A percentile compares a stretch with the other conserved stretches of the same genome.
phyloP scores from a whole-genome alignment of 1,284 basidiomycete species.

The Pseudozyma flocculosa region DNA sequence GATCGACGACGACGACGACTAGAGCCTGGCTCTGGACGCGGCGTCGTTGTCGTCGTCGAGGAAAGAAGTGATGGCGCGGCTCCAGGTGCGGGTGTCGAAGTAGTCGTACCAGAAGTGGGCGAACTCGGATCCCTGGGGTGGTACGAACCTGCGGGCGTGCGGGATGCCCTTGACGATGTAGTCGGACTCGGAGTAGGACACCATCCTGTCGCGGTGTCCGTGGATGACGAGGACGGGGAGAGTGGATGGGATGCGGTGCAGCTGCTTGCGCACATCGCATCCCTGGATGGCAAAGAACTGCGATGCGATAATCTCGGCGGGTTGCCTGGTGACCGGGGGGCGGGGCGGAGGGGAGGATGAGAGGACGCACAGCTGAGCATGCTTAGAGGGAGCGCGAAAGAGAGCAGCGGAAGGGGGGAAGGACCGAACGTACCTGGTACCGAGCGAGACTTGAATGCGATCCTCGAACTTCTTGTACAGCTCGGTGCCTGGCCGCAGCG shows the following conservation, averaged over 20 bases:
- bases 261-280: conserved; percentile 17
- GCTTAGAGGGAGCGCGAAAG: too few relatives aligned
- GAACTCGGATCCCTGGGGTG: conserved; percentile 19
- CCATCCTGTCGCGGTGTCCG: conserved; percentile 49
- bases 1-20: not conserved
- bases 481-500: conserved; percentile 7
- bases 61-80: conserved; percentile 18
- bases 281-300: conserved; percentile 44
- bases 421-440: conserved; percentile 1
- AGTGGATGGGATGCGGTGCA: conserved; percentile 20
- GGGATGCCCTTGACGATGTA: conserved; percentile 24
- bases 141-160: conserved; percentile 30
- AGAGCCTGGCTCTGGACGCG: not conserved
- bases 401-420: not conserved
- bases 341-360: too few relatives aligned
- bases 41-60: conserved; percentile 4
- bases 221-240: conserved; percentile 43
- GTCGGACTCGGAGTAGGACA: conserved; percentile 38
- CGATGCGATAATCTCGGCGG: conserved; percentile 25
- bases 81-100: conserved; percentile 32
- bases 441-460: conserved; percentile 16
- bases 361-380: too few relatives aligned
- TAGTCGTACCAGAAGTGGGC: conserved; percentile 52
- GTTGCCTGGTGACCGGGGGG: conserved; percentile 5
- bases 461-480: conserved; percentile 14